These are phyloP conservation scores for Xerocomus brunneocitrinus DNA, from an alignment of 768 basidiomycete genomes.

Conservation along the genomic window DNA sequence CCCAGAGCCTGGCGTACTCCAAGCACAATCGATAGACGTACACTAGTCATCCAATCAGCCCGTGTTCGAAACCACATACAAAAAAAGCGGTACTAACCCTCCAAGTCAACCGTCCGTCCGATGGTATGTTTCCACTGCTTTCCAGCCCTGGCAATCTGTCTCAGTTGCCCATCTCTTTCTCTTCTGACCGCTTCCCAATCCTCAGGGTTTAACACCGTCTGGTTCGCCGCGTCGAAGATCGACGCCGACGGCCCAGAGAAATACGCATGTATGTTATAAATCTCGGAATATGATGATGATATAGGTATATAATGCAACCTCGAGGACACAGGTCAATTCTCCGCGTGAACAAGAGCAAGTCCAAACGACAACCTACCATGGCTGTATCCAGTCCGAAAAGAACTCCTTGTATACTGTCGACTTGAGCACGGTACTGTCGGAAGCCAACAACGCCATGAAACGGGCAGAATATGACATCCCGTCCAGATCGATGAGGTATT, in stretches of 20 bases:
- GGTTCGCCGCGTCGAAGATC: constrained; percentile 51
- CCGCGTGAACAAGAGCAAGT: neutral
- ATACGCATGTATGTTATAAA: constrained; percentile 91
- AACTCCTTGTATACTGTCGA: constrained; percentile 89
- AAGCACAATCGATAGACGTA: constrained; percentile 55
- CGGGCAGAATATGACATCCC: constrained; percentile 94
- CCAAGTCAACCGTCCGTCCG: constrained; percentile 85
- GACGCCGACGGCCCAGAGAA: constrained; percentile 80
- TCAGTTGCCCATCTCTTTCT: constrained; percentile 68
- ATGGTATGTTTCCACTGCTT: constrained; percentile 87
- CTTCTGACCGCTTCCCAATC: constrained; percentile 30
- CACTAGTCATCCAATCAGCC: constrained; percentile 36
- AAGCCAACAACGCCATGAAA: constrained; percentile 80
- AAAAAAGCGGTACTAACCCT: constrained; percentile 51
- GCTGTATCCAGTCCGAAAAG: constrained; percentile 88
- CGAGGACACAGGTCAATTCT: neutral
- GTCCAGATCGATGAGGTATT: constrained; percentile 88
- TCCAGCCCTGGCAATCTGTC: constrained; percentile 87
- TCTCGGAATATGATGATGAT: constrained; percentile 79
- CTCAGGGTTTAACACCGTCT: constrained; percentile 35
- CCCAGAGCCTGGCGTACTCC: too few relatives aligned
- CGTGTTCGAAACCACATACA: neutral
- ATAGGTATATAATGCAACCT: constrained; percentile 97
- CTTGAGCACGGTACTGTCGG: constrained; percentile 88
- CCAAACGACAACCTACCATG: constrained; percentile 51